phyloP scores from a whole-genome alignment of 441 rosid species.

The Brassica hybrid region DNA sequence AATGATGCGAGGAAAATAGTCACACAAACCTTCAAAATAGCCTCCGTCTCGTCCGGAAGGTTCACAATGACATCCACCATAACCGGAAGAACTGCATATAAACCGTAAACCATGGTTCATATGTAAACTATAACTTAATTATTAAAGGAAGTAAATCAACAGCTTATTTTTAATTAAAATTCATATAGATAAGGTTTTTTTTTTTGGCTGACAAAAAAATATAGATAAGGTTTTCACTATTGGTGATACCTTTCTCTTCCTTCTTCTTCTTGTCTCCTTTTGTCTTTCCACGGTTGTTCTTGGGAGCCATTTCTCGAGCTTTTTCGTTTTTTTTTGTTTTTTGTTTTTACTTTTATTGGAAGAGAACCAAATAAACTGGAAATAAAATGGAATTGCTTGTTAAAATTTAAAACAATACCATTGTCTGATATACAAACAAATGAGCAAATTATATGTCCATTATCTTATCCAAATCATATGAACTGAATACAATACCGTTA shows the following conservation, averaged over 20 bases:
- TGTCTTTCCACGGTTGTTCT: slow-evolving; percentile 86
- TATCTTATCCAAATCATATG: slow-evolving; percentile 23
- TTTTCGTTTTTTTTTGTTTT: slow-evolving; percentile 6
- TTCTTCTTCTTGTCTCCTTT: slow-evolving; percentile 98
- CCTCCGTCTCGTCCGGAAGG: slow-evolving; percentile 84
- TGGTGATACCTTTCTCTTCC: slow-evolving; percentile 76
- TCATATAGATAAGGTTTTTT: background rate
- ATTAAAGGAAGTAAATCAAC: background rate
- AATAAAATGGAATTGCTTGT: background rate
- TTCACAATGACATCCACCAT: slow-evolving; percentile 80
- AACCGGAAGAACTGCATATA: slow-evolving; percentile 80
- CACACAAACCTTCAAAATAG: slow-evolving; percentile 65
- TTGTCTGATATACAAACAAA: slow-evolving; percentile 17
- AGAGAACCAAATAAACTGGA: slow-evolving; percentile 22
- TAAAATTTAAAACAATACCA: slow-evolving; percentile 7
- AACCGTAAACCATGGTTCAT: slow-evolving; percentile 20
- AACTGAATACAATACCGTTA: background rate
- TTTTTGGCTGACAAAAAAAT: too few species aligned
- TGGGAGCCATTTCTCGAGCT: slow-evolving; percentile 79
- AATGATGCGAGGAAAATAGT: slow-evolving; percentile 19
- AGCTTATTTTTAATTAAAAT: background rate
- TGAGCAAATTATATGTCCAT: background rate
- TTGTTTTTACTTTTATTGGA: slow-evolving; percentile 10
- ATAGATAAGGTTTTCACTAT: background rate
- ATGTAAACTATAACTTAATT: background rate